Base-by-base conservation (phyloP, 164 flowering plant genomes). In the Kalanchoe fedtschenkoi region DNA sequence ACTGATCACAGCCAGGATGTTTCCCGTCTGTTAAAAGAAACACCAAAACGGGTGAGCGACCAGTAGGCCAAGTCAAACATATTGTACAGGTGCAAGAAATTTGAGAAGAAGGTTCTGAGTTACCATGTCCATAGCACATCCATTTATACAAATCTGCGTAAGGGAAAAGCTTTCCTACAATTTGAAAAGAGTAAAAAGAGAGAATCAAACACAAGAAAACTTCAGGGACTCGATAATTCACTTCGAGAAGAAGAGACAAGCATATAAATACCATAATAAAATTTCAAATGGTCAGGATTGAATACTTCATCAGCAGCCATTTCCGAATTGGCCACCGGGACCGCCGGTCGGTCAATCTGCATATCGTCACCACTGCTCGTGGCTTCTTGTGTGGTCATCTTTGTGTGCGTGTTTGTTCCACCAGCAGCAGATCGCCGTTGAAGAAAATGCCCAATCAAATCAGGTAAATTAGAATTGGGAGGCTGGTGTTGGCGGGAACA, bases 121-220 rank as follows among this genome's bases (percentile, higher is more conserved):
- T 83, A 95, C 99, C 99, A 71, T 91, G 78, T 71, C 97, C 99
- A 74, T 95, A 95, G 8, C 87, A 82, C 88, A 95, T 61, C 99
- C 99, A 95, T 69, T 80, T 91, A 55, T 71, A 81, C 60, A 91
- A 75, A 58, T 95, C 97, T 43, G 78, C 76, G 68, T 80, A 68
- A 3, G 99, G 99, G 60, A 91, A 95, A 62, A 95, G 80, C 77
- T 78, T 84, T 58, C 83, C 99, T 95, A 91, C 60, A 64, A 69
- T 10, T 71, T 43, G 59, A 51, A 34, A 63, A 56, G 33, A 15
- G 17, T 5, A 15, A 56, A 57, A 33, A 58, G 46, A 19, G 46
- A 32, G 9, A 3, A 16, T 58, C 24, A 4, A 32, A 17, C 21
- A 22, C 7, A 3, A n/a, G 53, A 57, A 57, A 1, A 29, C 30